A percentile compares a stretch with the other conserved stretches of the same genome.
These are phyloP conservation scores for Melastoma candidum DNA, from an alignment of 441 rosid species.

Conservation along the genomic window DNA sequence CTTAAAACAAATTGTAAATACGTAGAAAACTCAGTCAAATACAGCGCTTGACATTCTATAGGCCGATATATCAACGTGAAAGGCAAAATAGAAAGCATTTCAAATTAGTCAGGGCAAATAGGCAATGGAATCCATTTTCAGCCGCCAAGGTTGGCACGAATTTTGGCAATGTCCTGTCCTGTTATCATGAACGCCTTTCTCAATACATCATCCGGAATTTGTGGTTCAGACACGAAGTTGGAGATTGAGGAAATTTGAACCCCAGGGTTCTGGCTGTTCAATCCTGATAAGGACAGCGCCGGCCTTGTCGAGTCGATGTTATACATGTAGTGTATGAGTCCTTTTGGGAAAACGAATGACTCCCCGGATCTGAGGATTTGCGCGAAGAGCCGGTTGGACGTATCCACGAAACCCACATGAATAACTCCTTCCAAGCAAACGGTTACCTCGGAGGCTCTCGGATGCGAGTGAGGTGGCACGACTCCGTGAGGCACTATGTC, in stretches of 20 bases:
- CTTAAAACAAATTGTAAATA: too few relatives aligned
- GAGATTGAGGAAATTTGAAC: constrained; percentile 40
- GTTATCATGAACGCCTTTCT: constrained; percentile 32
- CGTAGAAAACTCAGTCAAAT: too few relatives aligned
- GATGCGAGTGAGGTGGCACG: constrained; percentile 49
- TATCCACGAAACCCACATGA: constrained; percentile 54
- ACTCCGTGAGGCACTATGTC: constrained; percentile 30
- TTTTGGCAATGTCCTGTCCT: constrained; percentile 29
- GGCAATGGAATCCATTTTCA: constrained; percentile 4
- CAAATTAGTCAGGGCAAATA: too few relatives aligned
- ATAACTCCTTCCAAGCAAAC: constrained; percentile 38
- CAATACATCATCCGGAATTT: constrained; percentile 27
- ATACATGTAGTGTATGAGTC: constrained; percentile 43
- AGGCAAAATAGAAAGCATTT: too few relatives aligned
- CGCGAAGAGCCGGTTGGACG: constrained; percentile 33
- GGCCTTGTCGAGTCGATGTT: constrained; percentile 27
- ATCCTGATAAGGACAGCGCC: constrained; percentile 52
- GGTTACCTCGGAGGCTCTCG: constrained; percentile 68
- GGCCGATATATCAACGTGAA: too few relatives aligned
- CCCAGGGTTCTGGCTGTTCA: constrained; percentile 56
- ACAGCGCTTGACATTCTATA: too few relatives aligned
- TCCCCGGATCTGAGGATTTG: constrained; percentile 43
- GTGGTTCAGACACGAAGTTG: constrained; percentile 29
- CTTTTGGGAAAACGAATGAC: constrained; percentile 56
- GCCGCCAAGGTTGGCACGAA: constrained; percentile 41